Conservation (phyloP, 441 rosid species). For the Croton setiger region DNA sequence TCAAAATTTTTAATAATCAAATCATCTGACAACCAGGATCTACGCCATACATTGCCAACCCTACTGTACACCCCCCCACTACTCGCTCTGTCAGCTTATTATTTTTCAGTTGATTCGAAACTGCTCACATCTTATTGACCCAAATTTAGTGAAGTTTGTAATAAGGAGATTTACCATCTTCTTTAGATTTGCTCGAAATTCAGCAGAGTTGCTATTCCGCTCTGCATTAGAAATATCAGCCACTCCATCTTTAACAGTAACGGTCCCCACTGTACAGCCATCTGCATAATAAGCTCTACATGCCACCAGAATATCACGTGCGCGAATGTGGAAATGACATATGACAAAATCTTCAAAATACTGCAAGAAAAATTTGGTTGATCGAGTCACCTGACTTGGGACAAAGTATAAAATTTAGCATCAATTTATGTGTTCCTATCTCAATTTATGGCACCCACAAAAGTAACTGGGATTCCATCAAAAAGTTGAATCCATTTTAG, state of each 20-base stretch:
- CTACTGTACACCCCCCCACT: background rate
- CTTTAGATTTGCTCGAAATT: slow-evolving; percentile 25
- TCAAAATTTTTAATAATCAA: slow-evolving; percentile 12
- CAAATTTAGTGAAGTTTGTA: slow-evolving; percentile 35
- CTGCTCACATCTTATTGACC: slow-evolving; percentile 37
- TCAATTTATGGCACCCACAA: too few species aligned
- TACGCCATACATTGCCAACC: background rate
- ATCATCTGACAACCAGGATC: background rate
- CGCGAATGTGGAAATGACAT: slow-evolving; percentile 41
- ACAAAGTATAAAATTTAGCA: background rate
- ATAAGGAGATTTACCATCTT: slow-evolving; percentile 30
- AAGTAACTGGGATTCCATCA: too few species aligned
- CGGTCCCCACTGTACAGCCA: slow-evolving; percentile 43
- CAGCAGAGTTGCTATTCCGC: slow-evolving; percentile 15
- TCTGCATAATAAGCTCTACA: slow-evolving; percentile 44
- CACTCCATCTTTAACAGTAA: slow-evolving; percentile 30
- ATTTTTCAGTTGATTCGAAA: slow-evolving; percentile 18
- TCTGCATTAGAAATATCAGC: slow-evolving; percentile 20
- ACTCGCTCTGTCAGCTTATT: slow-evolving; percentile 2
- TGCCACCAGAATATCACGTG: slow-evolving; percentile 43
- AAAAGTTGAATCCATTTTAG: too few species aligned
- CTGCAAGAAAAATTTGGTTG: slow-evolving; percentile 31
- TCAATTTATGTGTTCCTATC: too few species aligned
- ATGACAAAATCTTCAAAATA: slow-evolving; percentile 47
- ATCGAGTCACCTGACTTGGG: background rate